phyloP scores from a whole-genome alignment of 306 rosid species.

The Rosa lucieae region DNA sequence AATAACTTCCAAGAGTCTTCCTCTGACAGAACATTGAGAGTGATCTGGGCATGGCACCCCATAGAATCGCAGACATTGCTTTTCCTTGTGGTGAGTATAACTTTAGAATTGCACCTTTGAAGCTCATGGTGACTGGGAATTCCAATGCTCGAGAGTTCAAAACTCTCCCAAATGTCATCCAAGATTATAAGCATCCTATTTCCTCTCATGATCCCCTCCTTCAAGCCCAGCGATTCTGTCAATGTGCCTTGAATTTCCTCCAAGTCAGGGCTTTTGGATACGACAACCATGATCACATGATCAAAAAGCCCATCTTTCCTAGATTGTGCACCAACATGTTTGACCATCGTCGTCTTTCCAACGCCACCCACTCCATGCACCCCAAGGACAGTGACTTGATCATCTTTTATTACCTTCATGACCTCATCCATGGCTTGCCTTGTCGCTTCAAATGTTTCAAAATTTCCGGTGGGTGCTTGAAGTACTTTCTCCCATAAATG shows the following conservation, averaged over 20 bases:
- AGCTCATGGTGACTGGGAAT: constrained; percentile 12
- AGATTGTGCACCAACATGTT: background rate
- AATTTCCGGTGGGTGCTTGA: background rate
- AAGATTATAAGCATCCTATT: constrained; percentile 20
- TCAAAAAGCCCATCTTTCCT: background rate
- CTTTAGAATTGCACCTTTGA: constrained; percentile 1
- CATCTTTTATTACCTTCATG: background rate
- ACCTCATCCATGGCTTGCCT: background rate
- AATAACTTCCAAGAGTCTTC: constrained; percentile 22
- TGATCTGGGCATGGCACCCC: constrained; percentile 5
- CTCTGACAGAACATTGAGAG: background rate
- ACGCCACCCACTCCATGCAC: background rate
- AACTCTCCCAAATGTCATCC: constrained; percentile 20
- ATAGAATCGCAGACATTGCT: background rate
- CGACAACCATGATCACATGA: background rate
- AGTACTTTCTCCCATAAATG: background rate
- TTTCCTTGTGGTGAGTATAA: constrained; percentile 13
- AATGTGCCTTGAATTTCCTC: background rate
- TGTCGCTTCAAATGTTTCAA: background rate
- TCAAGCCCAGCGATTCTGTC: background rate
- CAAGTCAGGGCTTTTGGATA: background rate
- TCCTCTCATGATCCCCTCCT: background rate
- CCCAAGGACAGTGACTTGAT: background rate
- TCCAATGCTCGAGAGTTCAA: background rate
- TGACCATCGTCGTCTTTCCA: background rate